Base-by-base conservation (phyloP, 1,139 yeast genomes). In the Meyerozyma athensensis region DNA sequence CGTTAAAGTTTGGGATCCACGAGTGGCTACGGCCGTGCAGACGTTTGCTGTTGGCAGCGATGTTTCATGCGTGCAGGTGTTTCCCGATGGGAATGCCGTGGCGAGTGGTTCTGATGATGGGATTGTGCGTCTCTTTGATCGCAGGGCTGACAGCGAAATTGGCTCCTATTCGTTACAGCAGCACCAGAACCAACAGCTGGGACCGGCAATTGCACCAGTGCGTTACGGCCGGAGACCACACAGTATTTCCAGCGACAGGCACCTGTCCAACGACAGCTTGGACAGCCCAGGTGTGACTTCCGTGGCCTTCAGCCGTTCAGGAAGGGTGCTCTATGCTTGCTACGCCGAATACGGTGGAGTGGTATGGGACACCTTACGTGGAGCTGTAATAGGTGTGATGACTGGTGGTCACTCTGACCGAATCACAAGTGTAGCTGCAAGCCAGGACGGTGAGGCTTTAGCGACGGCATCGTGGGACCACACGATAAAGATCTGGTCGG, bases 81-180 rank as follows among this genome's bases (percentile, higher is more conserved):
- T 83, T 54, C 89, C 90, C 7, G 85, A 80, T 46, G 90, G 89
- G 2, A 61, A 68, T 23, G 71, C 86, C 0, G 74, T 83, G 47
- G 74, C 74, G 1, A 68, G 79, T 2, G 96, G 96, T 1, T 74
- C 86, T 31, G 97, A 87, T 49, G 95, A 86, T 54, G 92, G 94
- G 1, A 56, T 72, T 0, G 67, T 86, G n/a, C 70, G 86, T 39
- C 58, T 86, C 38, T 85, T 77, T 57, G 97, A 90, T 54, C 58
- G 85, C 35, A 68, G 97, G 43, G 72, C 90, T 4, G 96, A 85
- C 56, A 78, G 95, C 46, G 81, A 78, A 46, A 55, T 89, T 33
- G 72, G 79, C 5, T 55, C 54, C 12, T 86, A 79, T 57, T 59
- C 72, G 7, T 54, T 80, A 40, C 53, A 66, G 1, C 28, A 12